Conservation (phyloP, 768 basidiomycete genomes). For the Suillus subalutaceus region DNA sequence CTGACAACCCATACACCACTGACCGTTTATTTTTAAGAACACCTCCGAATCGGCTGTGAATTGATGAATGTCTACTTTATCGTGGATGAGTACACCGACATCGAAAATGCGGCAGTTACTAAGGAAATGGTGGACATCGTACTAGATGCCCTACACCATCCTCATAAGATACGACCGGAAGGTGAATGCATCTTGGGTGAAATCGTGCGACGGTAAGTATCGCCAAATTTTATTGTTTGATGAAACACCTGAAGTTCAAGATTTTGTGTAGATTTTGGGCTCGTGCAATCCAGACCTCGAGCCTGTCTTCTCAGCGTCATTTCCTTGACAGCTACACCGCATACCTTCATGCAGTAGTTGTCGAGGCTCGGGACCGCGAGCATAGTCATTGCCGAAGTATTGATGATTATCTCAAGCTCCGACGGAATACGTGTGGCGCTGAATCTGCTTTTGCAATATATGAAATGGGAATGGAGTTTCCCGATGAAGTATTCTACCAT, state of each 20-base stretch:
- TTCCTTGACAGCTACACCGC: conserved; percentile 8
- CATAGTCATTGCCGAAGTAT: conserved; percentile 23
- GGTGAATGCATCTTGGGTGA: conserved; percentile 16
- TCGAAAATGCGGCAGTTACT: conserved; percentile 9
- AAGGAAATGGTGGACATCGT: conserved; percentile 13
- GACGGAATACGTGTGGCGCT: conserved; percentile 35
- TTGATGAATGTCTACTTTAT: conserved; percentile 37
- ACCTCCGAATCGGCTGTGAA: conserved; percentile 31
- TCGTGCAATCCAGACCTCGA: conserved; percentile 5
- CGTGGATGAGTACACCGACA: conserved; percentile 36
- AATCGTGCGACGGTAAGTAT: conserved; percentile 12
- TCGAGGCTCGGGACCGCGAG: conserved; percentile 12
- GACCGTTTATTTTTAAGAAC: conserved; percentile 11
- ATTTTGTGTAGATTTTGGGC: conserved; percentile 13
- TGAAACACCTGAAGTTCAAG: no score
- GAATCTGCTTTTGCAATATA: conserved; percentile 29
- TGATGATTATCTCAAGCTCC: conserved; percentile 34
- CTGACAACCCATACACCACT: neutral
- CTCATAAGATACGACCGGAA: conserved; percentile 8
- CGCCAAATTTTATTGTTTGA: neutral
- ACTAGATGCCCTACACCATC: conserved; percentile 13
- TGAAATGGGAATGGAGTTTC: conserved; percentile 34
- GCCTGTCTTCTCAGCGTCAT: conserved; percentile 9
- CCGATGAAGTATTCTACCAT: conserved; percentile 37
- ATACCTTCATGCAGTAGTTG: conserved; percentile 8